Conservation (phyloP, 2,329 filamentous ascomycete genomes). For the Fusarium musae region DNA sequence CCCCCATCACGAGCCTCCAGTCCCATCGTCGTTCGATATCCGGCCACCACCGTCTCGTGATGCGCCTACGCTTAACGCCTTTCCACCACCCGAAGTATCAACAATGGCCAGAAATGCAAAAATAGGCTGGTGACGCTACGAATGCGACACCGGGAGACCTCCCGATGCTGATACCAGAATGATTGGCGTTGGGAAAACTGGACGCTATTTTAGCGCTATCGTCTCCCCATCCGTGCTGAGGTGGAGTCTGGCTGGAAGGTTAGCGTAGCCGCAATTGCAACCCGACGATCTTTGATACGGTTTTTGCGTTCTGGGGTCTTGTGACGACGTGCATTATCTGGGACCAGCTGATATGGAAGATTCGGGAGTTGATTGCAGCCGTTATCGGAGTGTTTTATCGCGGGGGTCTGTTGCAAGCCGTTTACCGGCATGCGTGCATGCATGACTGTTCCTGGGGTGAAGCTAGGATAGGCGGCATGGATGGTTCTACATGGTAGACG, state of each 20-base stretch:
- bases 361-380: background rate
- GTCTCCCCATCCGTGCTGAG: background rate
- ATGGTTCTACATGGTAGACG: background rate
- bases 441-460: background rate
- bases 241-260: background rate
- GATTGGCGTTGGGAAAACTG: background rate
- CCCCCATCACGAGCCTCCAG: fast-evolving
- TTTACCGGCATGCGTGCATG: background rate
- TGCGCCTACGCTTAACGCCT: background rate
- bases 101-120: background rate
- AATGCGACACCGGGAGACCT: constrained; percentile 5
- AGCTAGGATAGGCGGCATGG: background rate
- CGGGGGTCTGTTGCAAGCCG: background rate
- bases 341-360: background rate
- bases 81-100: background rate
- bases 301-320: background rate
- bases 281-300: background rate
- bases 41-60: background rate
- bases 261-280: constrained; percentile 14
- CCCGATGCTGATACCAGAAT: background rate
- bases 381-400: background rate
- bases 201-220: background rate
- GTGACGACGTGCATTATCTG: constrained; percentile 1
- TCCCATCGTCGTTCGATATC: background rate
- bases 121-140: background rate